phyloP scores from a whole-genome alignment of 768 basidiomycete genomes.

The Postia placenta region DNA sequence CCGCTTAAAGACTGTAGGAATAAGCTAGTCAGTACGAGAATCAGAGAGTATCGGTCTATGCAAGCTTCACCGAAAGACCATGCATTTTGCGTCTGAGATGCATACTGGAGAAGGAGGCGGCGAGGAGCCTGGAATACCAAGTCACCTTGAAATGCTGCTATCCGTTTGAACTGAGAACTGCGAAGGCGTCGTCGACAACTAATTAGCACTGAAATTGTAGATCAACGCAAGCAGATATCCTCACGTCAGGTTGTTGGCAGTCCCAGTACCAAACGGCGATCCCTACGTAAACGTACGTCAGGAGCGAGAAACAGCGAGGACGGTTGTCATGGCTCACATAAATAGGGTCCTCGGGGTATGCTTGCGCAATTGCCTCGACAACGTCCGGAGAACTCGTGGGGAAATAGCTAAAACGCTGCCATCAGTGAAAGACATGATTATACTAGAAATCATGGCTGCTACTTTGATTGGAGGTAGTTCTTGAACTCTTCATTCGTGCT shows the following conservation, averaged over 20 bases:
- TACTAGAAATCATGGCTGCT: background rate
- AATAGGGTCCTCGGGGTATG: background rate
- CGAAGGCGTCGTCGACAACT: background rate
- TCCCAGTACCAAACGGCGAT: background rate
- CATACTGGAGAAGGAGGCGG: background rate
- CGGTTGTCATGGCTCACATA: background rate
- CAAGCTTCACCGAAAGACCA: background rate
- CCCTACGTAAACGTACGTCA: background rate
- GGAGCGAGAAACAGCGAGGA: background rate
- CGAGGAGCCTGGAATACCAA: background rate
- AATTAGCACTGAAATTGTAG: background rate
- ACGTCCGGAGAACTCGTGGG: background rate
- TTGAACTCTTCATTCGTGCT: background rate
- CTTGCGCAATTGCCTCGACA: background rate
- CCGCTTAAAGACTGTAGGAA: background rate
- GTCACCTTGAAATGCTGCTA: constrained; percentile 2
- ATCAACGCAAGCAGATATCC: background rate
- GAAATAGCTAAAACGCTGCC: background rate
- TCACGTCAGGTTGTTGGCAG: background rate
- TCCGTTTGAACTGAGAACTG: constrained; percentile 3
- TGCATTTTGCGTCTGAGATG: background rate
- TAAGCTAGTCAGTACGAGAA: background rate
- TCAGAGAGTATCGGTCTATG: background rate
- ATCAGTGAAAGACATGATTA: background rate
- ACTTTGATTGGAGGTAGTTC: background rate